phyloP scores from a whole-genome alignment of 371 early-diverging fungal genomes.

The Mortierella sp. region DNA sequence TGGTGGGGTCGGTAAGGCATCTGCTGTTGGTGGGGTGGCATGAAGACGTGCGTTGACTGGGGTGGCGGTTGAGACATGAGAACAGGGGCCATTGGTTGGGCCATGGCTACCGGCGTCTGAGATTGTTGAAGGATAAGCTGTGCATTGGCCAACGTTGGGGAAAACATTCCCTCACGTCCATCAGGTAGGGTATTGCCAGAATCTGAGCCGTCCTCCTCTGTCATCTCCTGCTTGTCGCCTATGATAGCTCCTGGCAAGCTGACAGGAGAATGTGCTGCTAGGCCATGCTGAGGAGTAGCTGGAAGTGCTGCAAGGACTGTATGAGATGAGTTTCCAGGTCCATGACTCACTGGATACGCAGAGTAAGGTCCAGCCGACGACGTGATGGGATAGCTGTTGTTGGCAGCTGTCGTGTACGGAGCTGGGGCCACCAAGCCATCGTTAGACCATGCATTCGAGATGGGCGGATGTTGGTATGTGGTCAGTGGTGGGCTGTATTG shows the following conservation, averaged over 20 bases:
- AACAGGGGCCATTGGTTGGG: no score
- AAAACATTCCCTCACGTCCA: conserved; percentile 14
- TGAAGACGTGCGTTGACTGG: neutral
- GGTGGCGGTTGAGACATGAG: neutral
- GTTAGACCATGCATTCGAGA: neutral
- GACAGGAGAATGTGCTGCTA: neutral
- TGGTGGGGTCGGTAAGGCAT: neutral
- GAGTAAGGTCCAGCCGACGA: no score
- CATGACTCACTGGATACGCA: no score
- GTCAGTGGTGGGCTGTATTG: no score
- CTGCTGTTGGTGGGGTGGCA: neutral
- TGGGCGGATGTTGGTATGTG: no score
- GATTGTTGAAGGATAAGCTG: conserved; percentile 46
- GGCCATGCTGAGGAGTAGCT: neutral
- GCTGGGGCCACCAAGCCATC: neutral
- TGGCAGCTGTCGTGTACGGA: neutral
- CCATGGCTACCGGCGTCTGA: conserved; percentile 11
- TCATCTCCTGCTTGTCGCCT: conserved; percentile 30
- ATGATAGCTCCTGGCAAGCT: neutral
- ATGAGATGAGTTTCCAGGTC: no score
- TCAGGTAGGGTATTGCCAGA: neutral
- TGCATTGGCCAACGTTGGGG: conserved; percentile 40
- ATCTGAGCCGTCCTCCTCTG: conserved; percentile 1
- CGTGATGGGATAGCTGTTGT: neutral
- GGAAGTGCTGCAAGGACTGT: no score